Conservation (phyloP, 768 basidiomycete genomes). For the Rhodotorula babjevae region DNA sequence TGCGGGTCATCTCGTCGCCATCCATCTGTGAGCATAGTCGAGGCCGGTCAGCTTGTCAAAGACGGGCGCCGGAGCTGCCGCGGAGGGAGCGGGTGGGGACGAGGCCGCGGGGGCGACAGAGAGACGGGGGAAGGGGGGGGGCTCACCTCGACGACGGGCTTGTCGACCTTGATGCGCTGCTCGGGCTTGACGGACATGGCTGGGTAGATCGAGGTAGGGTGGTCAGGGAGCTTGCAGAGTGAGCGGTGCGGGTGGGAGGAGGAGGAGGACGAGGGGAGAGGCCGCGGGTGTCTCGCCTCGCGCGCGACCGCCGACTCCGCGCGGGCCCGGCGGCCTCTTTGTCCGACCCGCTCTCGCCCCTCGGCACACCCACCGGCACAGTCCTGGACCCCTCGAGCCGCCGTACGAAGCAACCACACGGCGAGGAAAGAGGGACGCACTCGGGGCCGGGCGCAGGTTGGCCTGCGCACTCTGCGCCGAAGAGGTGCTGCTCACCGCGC, state of each 20-base stretch:
- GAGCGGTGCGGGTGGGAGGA: not conserved
- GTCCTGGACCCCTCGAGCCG: too few species aligned
- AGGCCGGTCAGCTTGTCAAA: too few species aligned
- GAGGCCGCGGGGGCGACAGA: not conserved
- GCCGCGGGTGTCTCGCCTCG: too few species aligned
- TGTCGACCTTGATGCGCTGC: conserved; percentile 40
- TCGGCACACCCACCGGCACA: too few species aligned
- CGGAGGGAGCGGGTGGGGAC: not conserved
- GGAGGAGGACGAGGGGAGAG: not conserved
- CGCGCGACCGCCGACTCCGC: too few species aligned
- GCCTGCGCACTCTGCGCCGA: not conserved
- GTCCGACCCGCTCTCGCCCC: not conserved
- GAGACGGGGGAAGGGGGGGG: not conserved
- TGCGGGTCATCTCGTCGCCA: conserved; percentile 83
- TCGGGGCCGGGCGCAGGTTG: not conserved
- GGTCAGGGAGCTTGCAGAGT: not conserved
- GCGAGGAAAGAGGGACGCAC: not conserved
- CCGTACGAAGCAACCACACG: not conserved
- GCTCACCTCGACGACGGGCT: conserved; percentile 43
- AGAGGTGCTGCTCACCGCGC: not conserved
- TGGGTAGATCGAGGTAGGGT: not conserved
- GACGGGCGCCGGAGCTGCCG: too few species aligned
- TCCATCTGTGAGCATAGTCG: conserved; percentile 37
- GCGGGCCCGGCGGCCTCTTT: not conserved
- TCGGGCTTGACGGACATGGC: conserved; percentile 26